These are phyloP conservation scores for Aspergillus biplanus DNA, from an alignment of 495 filamentous ascomycete genomes.

Conservation along the genomic window DNA sequence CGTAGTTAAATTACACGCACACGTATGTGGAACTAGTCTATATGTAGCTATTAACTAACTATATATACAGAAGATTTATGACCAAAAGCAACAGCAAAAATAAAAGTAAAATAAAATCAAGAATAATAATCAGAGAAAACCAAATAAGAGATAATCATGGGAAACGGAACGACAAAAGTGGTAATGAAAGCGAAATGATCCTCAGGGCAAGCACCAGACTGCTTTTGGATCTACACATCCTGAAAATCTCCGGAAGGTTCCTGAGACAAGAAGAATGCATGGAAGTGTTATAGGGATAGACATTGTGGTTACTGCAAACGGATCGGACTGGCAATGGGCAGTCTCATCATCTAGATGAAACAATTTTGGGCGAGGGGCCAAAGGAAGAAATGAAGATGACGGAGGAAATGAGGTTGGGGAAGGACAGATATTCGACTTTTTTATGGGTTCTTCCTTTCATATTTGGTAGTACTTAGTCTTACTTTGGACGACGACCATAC, in stretches of 20 bases:
- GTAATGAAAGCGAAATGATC: neutral
- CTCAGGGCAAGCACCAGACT: neutral
- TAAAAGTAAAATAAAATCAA: no score
- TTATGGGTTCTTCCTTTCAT: neutral
- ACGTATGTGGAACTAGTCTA: no score
- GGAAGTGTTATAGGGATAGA: constrained; percentile 23
- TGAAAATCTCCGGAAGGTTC: neutral
- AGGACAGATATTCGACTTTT: neutral
- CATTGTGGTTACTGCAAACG: constrained; percentile 25
- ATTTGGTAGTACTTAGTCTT: neutral
- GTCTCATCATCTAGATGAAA: constrained; percentile 21
- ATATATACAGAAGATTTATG: no score
- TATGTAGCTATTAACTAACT: no score
- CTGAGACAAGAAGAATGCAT: constrained; percentile 8
- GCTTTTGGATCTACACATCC: no score
- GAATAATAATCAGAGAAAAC: neutral
- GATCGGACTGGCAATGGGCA: constrained; percentile 5
- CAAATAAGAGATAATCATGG: neutral
- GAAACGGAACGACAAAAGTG: neutral
- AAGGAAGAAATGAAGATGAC: neutral
- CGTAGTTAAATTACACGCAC: no score
- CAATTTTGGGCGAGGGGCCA: neutral
- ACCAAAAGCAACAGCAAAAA: no score
- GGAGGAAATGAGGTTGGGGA: neutral
- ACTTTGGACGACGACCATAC: neutral